Evolutionary conservation across 371 early-diverging fungal genomes (phyloP), one percentile per base, ranked within the genome.

Genomic region (Syncephalastrum sp.): DNA sequence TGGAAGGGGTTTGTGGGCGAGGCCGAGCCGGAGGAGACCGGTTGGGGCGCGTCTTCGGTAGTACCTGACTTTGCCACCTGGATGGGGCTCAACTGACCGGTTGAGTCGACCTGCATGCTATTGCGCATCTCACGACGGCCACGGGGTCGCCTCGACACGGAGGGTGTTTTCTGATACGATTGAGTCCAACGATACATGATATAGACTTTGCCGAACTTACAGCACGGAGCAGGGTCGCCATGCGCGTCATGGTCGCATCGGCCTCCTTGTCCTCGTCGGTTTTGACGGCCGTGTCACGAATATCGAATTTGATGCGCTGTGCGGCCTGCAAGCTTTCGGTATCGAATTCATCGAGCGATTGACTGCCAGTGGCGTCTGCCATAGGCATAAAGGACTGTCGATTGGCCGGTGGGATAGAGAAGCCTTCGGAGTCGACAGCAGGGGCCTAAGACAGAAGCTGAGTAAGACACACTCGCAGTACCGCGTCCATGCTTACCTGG

Each of bases 351-450:
- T 46, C 14, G 16, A 6, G 33, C 17, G 19, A 21, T 16, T 47
- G 48, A 41, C 47, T 56, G 8, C 51, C 41, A 21, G 51, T 25
- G 15, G 38, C 64, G 63, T 56, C 48, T 33, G 38, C 38, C 38
- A 33, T 33, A 10, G 38, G 38, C 38, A 33, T 33, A 64, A 66
- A 70, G 23, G 56, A 62, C 12, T 71, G 66, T 29, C 66, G 67
- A 52, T 73, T 72, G 0, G 72, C 65, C 5, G 74, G 74, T 27
- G 79, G 79, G 21, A 75, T 64, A 7, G 75, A 59, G 45, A 68
- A 79, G 14, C 79, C 79, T 42, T 79, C 74, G 5, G 68, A 60
- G 59, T 79, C 79, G 1, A 79, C 64, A 3, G 62, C n/a, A 13
- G 61, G 59, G 47, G 62, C 43, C 68, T 63, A 42, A 33, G 2